Base-by-base conservation (phyloP, 345 rosid species). In the Euphorbia pulcherrima region DNA sequence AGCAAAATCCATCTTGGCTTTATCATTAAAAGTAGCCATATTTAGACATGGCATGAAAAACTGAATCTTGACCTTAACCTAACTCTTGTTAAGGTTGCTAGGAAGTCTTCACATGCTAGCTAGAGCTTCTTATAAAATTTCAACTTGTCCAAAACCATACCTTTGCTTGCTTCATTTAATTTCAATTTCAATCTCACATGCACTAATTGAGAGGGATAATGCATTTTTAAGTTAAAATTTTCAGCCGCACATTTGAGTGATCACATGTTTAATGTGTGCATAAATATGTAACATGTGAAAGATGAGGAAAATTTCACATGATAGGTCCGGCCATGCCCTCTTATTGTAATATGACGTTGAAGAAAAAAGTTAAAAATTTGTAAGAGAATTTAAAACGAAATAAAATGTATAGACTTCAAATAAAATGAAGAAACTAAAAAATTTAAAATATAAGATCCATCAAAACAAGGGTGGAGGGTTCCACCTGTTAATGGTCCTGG, bases 11-110 rank as follows among this genome's bases (percentile, higher is more conserved):
- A 53, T 68, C n/a, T 56, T 71, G 51, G 70, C 82, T 75, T 78
- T 84, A 48, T 33, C 24, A 67, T 57, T 16, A 41, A 53, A 54
- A 30, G 52, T 76, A 72, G 65, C 84, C 78, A 80, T 67, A 74
- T 79, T 74, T 55, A 78, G 79, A 79, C 79, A 79, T 73, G 67
- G 81, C 83, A 75, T 73, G 78, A 82, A 74, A 79, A 74, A 55
- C 71, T 69, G 76, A 82, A 71, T 47, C 68, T 74, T 70, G 82
- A 83, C 90, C 73, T 74, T 66, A 70, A 80, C 92, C 87, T 82
- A 85, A 82, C 80, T 74, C 76, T 74, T 78, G 67, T 48, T 60
- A 27, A 60, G 62, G 39, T 60, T 17, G 28, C 59, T 61, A 28
- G 84, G 70, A 73, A 75, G 67, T 65, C 68, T 70, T 71, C 83